phyloP scores from a whole-genome alignment of 768 basidiomycete species.

The Tylopilus cervinicoccineus region DNA sequence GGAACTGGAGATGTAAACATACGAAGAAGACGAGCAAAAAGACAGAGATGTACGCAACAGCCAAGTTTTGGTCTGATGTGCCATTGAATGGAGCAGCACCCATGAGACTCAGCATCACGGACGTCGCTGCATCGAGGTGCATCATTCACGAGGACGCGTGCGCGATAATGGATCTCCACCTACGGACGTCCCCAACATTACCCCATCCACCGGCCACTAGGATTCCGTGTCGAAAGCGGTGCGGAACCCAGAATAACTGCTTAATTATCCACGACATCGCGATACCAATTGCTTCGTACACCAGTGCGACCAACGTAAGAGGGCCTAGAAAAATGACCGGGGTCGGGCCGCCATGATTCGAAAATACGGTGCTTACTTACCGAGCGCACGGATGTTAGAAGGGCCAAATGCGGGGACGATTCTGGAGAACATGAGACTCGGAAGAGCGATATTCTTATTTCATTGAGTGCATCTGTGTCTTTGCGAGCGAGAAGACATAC shows the following conservation, averaged over 20 bases:
- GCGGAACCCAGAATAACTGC: slow-evolving; percentile 72
- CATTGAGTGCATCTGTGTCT: neutral
- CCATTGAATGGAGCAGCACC: slow-evolving; percentile 58
- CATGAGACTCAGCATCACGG: slow-evolving; percentile 62
- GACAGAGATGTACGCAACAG: slow-evolving; percentile 62
- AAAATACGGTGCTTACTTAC: slow-evolving; percentile 29
- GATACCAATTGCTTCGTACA: slow-evolving; percentile 58
- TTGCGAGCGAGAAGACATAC: slow-evolving; percentile 28
- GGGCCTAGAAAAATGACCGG: slow-evolving; percentile 49
- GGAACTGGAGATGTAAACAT: slow-evolving; percentile 16
- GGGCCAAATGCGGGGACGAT: slow-evolving; percentile 63
- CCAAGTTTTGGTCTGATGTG: slow-evolving; percentile 50
- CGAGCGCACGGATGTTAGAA: slow-evolving; percentile 52
- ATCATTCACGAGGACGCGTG: neutral
- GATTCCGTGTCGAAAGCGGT: slow-evolving; percentile 69
- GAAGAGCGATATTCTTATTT: slow-evolving; percentile 51
- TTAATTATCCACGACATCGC: slow-evolving; percentile 51
- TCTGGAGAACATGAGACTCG: slow-evolving; percentile 66
- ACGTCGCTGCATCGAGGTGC: slow-evolving; percentile 45
- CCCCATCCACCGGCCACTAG: slow-evolving; percentile 66
- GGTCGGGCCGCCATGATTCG: neutral
- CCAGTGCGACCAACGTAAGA: slow-evolving; percentile 52
- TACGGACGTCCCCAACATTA: slow-evolving; percentile 70
- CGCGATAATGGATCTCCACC: slow-evolving; percentile 23
- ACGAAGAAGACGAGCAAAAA: slow-evolving; percentile 61